Evolutionary conservation across 495 filamentous ascomycete species (phyloP).

Genomic region (Mycothermus thermophilus): DNA sequence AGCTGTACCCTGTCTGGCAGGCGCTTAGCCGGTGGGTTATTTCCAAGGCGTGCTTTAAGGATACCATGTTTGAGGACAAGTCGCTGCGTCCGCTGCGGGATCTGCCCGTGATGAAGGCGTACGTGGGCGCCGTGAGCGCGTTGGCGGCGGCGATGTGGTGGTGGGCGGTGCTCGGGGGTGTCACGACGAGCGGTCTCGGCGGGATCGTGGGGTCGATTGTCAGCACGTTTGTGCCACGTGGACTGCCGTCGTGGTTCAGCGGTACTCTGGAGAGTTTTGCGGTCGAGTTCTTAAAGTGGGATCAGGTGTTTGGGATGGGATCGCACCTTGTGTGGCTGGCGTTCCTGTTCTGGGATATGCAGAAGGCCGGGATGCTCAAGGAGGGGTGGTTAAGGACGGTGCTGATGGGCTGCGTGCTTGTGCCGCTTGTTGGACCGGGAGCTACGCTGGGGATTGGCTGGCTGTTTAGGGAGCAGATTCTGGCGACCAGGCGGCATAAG

Average conservation of each 20-base stretch:
- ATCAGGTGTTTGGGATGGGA: conserved; percentile 7
- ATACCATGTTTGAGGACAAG: conserved; percentile 6
- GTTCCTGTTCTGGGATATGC: conserved; percentile 12
- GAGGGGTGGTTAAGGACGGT: conserved; percentile 7
- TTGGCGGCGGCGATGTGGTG: conserved; percentile 2
- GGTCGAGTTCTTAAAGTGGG: conserved; percentile 6
- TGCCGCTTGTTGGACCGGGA: conserved; percentile 7
- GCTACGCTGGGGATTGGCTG: conserved; percentile 8
- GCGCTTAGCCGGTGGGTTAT: neutral
- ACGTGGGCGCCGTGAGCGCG: neutral
- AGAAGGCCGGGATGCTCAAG: conserved; percentile 8
- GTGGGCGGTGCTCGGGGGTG: conserved; percentile 1
- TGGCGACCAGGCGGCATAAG: conserved; percentile 10
- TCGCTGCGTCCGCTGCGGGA: neutral
- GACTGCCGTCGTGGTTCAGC: neutral
- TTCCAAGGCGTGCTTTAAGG: neutral
- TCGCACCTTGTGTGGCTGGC: conserved; percentile 10
- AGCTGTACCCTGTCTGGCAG: conserved; percentile 5
- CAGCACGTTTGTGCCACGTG: neutral
- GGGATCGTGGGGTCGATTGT: neutral
- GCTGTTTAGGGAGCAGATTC: conserved; percentile 12
- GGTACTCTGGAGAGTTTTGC: neutral
- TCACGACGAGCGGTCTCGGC: neutral
- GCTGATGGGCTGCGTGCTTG: neutral
- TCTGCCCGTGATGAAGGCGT: neutral